Percentiles rank a stretch among this genome's conserved stretches.
These are phyloP conservation scores for Warburgia ugandensis DNA, from an alignment of 164 flowering plant genomes.

Conservation along the genomic window DNA sequence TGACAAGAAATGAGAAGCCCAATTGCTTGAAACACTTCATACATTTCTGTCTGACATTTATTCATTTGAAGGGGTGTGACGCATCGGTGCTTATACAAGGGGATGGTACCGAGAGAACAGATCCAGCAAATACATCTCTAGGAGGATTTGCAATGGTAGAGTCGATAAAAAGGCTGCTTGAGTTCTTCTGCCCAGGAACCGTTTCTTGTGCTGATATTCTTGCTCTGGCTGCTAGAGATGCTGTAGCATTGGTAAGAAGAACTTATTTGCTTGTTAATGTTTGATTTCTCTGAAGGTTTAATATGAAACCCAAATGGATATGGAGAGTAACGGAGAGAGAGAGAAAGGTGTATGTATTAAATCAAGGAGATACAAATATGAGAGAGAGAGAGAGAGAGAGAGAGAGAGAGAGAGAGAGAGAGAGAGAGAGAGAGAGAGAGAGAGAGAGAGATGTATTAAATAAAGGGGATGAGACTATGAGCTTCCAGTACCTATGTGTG, in stretches of 20 bases:
- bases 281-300: not conserved
- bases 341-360: too few species aligned
- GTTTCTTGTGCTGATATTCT: slow-evolving; percentile 84
- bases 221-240: slow-evolving; percentile 75
- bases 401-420: too few species aligned
- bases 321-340: too few species aligned
- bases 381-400: too few species aligned
- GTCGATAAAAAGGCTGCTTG: slow-evolving; percentile 53
- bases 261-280: not conserved
- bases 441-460: too few species aligned
- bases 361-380: too few species aligned
- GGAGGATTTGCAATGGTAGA: slow-evolving; percentile 70
- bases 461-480: too few species aligned
- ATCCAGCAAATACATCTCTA: slow-evolving; percentile 62
- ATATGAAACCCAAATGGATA: too few species aligned
- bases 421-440: too few species aligned
- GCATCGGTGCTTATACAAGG: slow-evolving; percentile 70
- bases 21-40: not conserved
- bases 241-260: slow-evolving; percentile 51
- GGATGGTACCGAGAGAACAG: slow-evolving; percentile 51
- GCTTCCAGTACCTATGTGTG: too few species aligned
- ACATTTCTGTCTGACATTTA: not conserved
- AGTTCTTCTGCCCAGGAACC: slow-evolving; percentile 57
- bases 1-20: not conserved
- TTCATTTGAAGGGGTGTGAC: slow-evolving; percentile 65